A percentile compares a stretch with the other conserved stretches of the same genome.
Conservation (phyloP, 352 stramenopile species). For the Phytophthora crassamura region DNA sequence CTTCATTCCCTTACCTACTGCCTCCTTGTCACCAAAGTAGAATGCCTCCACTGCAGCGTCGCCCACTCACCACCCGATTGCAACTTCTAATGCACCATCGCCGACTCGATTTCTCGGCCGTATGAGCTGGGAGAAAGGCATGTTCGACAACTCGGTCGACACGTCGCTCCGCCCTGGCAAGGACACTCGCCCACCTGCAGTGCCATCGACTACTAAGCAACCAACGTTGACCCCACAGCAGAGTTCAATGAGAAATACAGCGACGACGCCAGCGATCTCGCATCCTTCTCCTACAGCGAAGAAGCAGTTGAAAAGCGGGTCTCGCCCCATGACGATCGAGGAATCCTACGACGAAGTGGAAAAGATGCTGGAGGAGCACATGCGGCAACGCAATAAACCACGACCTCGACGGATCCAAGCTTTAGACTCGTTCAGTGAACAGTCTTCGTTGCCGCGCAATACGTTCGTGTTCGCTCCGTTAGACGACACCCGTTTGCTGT, state of each 20-base stretch:
- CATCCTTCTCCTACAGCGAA: conserved; percentile 4
- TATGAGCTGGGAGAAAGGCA: conserved; percentile 62
- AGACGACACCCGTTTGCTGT: conserved; percentile 43
- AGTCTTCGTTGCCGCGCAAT: background rate
- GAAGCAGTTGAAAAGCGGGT: conserved; percentile 6
- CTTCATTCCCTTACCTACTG: background rate
- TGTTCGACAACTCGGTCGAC: conserved; percentile 42
- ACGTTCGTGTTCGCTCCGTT: conserved; percentile 58
- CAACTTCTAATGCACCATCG: background rate
- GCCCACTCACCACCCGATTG: background rate
- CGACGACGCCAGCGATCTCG: background rate
- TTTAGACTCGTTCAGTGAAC: conserved; percentile 16
- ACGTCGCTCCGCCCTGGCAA: conserved; percentile 5
- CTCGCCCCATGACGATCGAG: conserved; percentile 40
- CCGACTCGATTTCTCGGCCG: conserved; percentile 48
- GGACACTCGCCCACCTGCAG: conserved; percentile 1
- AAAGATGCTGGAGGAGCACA: conserved; percentile 53
- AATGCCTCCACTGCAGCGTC: conserved; percentile 9
- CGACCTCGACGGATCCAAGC: conserved; percentile 25
- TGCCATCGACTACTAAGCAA: conserved; percentile 12
- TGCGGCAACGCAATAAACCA: conserved; percentile 26
- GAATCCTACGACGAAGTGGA: conserved; percentile 61
- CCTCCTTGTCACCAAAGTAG: conserved; percentile 9
- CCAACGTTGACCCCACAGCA: background rate
- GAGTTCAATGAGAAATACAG: conserved; percentile 1